Percentiles rank a stretch among this genome's conserved stretches.
Conservation (phyloP, 1,139 yeast species). For the Meyerozyma guilliermondii region DNA sequence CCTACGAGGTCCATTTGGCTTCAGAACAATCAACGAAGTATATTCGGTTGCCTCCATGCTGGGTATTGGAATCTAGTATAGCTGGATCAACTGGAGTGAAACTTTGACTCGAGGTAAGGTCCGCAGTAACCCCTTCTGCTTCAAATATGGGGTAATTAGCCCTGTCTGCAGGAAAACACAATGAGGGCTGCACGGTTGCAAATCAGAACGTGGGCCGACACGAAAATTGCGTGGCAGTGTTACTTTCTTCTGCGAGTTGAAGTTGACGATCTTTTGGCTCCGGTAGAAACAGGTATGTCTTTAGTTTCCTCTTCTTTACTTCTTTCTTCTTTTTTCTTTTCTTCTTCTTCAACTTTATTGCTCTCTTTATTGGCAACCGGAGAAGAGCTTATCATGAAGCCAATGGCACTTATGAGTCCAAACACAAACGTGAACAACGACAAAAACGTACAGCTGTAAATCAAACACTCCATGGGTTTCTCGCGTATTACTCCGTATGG, state of each 20-base stretch:
- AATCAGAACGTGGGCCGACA: neutral
- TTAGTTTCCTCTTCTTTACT: neutral
- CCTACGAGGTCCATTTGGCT: neutral
- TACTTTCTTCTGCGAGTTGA: neutral
- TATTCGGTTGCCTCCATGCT: neutral
- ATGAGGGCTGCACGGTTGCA: neutral
- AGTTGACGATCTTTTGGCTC: neutral
- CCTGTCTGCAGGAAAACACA: neutral
- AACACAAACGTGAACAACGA: slow-evolving; percentile 34
- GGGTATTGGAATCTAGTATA: neutral
- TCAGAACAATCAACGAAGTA: neutral
- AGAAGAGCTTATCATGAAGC: slow-evolving; percentile 13
- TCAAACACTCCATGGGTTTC: slow-evolving; percentile 46
- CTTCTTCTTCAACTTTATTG: no score
- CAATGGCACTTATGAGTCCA: slow-evolving; percentile 34
- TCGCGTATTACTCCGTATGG: slow-evolving; percentile 38
- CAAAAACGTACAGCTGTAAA: slow-evolving; percentile 40
- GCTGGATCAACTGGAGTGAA: neutral
- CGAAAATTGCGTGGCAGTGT: neutral
- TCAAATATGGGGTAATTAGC: neutral
- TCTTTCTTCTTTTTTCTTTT: neutral
- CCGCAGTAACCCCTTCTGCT: neutral
- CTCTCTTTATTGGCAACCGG: no score
- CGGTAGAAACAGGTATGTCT: neutral
- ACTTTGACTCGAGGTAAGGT: neutral